These are phyloP conservation scores for Candida michaelii DNA, from an alignment of 805 yeast genomes.

Conservation along the genomic window DNA sequence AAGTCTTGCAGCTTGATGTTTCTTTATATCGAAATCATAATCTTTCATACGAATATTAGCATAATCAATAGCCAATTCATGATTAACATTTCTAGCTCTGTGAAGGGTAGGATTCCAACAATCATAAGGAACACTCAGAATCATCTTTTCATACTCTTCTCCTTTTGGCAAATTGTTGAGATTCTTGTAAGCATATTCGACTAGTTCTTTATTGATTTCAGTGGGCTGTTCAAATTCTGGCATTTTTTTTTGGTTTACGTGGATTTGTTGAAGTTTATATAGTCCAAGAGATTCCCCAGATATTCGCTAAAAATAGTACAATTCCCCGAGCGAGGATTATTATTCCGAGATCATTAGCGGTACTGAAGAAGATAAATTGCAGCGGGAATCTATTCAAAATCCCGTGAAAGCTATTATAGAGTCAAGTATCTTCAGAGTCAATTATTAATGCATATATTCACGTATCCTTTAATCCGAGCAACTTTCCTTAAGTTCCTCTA, in stretches of 20 bases:
- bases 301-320: background rate
- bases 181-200: conserved; percentile 33
- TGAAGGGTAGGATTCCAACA: conserved; percentile 28
- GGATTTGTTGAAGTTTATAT: background rate
- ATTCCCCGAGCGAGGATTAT: conserved; percentile 1
- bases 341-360: background rate
- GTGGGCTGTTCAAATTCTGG: conserved; percentile 33
- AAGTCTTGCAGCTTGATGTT: conserved; percentile 35
- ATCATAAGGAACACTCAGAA: conserved; percentile 50
- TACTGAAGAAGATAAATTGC: too few relatives aligned
- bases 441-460: background rate
- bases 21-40: conserved; percentile 25
- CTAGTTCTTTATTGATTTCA: conserved; percentile 30
- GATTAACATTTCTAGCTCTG: conserved; percentile 28
- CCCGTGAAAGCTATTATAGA: too few relatives aligned
- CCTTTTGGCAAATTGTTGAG: conserved; percentile 34
- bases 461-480: too few relatives aligned
- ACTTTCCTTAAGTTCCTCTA: too few relatives aligned
- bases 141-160: conserved; percentile 55
- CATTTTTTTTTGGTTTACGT: conserved; percentile 1
- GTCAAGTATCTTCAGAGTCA: too few relatives aligned
- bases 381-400: too few relatives aligned
- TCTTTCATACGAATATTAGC: conserved; percentile 32
- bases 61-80: conserved; percentile 37
- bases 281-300: conserved; percentile 2